Conservation (phyloP, 2,329 filamentous ascomycete genomes). For the Exophiala lecanii-corni region DNA sequence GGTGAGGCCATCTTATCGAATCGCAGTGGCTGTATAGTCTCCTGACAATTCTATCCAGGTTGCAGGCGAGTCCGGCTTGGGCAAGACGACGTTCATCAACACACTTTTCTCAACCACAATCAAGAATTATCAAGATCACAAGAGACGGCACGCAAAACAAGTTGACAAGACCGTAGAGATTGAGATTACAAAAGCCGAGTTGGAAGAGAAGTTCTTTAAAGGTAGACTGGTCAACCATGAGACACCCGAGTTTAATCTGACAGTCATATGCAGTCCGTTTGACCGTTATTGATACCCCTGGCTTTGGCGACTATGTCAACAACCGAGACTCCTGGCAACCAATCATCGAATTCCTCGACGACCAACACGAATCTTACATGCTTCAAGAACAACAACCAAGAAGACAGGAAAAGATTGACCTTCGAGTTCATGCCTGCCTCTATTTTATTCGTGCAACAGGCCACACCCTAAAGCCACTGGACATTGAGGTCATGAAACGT, state of each 20-base stretch:
- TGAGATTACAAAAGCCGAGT: conserved; percentile 98
- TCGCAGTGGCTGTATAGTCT: too few species aligned
- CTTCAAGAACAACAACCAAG: conserved; percentile 99
- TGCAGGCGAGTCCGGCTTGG: conserved; percentile 94
- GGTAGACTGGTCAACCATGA: too few species aligned
- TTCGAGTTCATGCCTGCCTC: conserved; percentile 94
- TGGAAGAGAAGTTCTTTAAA: conserved; percentile 99
- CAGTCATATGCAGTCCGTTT: conserved; percentile 71
- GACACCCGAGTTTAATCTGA: too few species aligned
- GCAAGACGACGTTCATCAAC: conserved; percentile 99
- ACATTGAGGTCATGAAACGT: conserved; percentile 99
- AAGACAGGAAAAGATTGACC: conserved; percentile 97
- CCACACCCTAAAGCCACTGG: conserved; percentile 95
- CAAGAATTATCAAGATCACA: conserved; percentile 99
- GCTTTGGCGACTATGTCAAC: conserved; percentile 99
- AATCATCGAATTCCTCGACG: conserved; percentile 99
- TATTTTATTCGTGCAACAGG: conserved; percentile 99
- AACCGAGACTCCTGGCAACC: conserved; percentile 99
- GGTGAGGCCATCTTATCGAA: too few species aligned
- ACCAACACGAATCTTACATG: conserved; percentile 99
- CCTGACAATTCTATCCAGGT: conserved; percentile 55
- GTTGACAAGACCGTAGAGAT: conserved; percentile 99
- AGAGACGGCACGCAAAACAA: conserved; percentile 98
- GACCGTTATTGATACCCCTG: conserved; percentile 97
- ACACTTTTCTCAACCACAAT: conserved; percentile 99